Evolutionary conservation across 768 basidiomycete species (phyloP).

Genomic region (Suillus occidentalis): DNA sequence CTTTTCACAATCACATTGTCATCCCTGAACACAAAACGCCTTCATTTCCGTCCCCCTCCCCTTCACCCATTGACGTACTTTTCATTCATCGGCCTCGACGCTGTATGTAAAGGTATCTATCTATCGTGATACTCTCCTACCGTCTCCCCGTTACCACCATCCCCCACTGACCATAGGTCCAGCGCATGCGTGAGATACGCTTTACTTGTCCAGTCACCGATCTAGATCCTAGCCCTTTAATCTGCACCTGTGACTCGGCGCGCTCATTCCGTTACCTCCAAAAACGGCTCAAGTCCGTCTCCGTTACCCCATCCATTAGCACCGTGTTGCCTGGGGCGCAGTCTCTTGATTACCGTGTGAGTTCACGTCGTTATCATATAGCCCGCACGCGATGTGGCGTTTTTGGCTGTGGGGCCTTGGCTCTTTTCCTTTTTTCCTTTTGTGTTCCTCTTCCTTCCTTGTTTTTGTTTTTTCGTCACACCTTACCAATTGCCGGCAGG

Average conservation of each 20-base stretch:
- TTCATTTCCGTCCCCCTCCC: background rate
- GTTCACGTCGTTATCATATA: background rate
- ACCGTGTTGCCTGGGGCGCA: constrained; percentile 13
- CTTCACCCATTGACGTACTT: background rate
- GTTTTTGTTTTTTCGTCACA: background rate
- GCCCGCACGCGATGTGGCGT: constrained; percentile 10
- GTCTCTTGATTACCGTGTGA: constrained; percentile 32
- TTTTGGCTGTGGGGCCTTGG: background rate
- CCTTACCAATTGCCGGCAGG: background rate
- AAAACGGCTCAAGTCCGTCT: background rate
- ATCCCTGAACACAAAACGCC: background rate
- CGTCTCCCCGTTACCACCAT: background rate
- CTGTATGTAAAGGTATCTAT: background rate
- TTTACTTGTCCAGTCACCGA: background rate
- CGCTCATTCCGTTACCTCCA: background rate
- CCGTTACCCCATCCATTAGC: background rate
- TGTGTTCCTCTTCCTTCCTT: background rate
- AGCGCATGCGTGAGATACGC: background rate
- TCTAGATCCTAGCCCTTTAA: background rate
- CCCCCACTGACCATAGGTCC: background rate
- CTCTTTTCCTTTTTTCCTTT: background rate
- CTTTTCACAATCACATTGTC: background rate
- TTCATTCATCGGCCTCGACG: background rate
- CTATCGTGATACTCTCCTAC: background rate
- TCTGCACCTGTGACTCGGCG: background rate